Evolutionary conservation across 2,329 filamentous ascomycete genomes (phyloP).

Genomic region (Albifimbria verrucaria): DNA sequence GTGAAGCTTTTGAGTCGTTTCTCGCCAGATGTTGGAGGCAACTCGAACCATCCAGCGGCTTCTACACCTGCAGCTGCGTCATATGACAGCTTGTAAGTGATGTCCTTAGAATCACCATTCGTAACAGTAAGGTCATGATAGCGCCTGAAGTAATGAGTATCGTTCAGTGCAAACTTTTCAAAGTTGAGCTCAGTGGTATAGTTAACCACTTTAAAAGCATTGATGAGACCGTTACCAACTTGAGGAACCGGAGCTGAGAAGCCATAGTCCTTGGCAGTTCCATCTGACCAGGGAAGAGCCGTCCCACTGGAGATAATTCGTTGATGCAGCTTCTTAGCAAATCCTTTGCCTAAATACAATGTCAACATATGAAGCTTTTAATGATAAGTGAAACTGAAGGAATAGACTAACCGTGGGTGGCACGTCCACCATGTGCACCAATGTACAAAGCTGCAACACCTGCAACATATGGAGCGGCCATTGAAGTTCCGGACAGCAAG

Average conservation of each 20-base stretch:
- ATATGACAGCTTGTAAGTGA: slow-evolving; percentile 29
- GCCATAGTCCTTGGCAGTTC: slow-evolving; percentile 10
- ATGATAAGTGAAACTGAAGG: too few relatives aligned
- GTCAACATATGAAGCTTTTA: too few relatives aligned
- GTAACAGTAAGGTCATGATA: slow-evolving; percentile 25
- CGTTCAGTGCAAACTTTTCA: slow-evolving; percentile 39
- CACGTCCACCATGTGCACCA: slow-evolving; percentile 25
- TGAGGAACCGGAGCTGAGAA: slow-evolving; percentile 29
- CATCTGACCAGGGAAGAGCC: slow-evolving; percentile 18
- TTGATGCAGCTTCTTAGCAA: slow-evolving; percentile 21
- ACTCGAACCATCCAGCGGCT: slow-evolving; percentile 14
- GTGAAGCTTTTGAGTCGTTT: not conserved
- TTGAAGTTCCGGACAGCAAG: slow-evolving; percentile 42
- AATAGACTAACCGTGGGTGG: slow-evolving; percentile 17
- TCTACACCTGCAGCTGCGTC: slow-evolving; percentile 32
- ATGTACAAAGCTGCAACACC: slow-evolving; percentile 37
- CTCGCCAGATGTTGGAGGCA: not conserved
- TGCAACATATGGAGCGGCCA: slow-evolving; percentile 44
- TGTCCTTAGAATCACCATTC: slow-evolving; percentile 30
- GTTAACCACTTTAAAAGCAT: slow-evolving; percentile 41
- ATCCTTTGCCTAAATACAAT: slow-evolving; percentile 26
- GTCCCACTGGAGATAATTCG: slow-evolving; percentile 30
- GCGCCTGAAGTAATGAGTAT: slow-evolving; percentile 33
- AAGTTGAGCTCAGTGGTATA: slow-evolving; percentile 34
- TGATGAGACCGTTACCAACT: slow-evolving; percentile 40